Conservation (phyloP, 441 rosid genomes). For the Aquilaria agallochum region DNA sequence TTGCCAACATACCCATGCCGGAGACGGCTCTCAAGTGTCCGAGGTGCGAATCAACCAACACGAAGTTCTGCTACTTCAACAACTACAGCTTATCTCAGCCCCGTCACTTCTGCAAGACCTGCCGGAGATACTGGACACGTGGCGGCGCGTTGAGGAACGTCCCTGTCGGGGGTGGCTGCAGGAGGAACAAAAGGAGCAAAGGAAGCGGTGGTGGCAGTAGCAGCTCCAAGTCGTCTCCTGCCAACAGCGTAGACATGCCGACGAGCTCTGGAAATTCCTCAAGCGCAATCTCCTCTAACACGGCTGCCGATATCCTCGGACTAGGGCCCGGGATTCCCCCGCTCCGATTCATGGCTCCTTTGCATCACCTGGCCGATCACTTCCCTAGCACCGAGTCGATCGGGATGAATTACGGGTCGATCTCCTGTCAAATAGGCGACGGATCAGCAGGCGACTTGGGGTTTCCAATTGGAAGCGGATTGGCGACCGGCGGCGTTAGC, state of each 20-base stretch:
- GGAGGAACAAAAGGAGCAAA: slow-evolving; percentile 86
- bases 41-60: slow-evolving; percentile 89
- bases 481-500: slow-evolving; percentile 22
- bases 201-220: slow-evolving; percentile 35
- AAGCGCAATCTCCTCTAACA: slow-evolving; percentile 33
- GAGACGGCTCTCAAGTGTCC: slow-evolving; percentile 82
- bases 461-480: slow-evolving; percentile 46
- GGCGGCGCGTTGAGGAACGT: slow-evolving; percentile 90
- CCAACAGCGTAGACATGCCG: slow-evolving; percentile 35
- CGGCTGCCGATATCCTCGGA: slow-evolving; percentile 38
- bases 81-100: slow-evolving; percentile 97
- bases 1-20: slow-evolving; percentile 77
- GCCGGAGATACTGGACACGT: slow-evolving; percentile 96
- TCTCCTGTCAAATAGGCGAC: slow-evolving; percentile 19
- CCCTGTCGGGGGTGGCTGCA: slow-evolving; percentile 89
- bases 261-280: slow-evolving; percentile 35
- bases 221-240: slow-evolving; percentile 35
- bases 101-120: slow-evolving; percentile 92
- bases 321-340: slow-evolving; percentile 53
- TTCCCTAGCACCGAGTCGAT: slow-evolving; percentile 37
- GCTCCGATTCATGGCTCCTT: slow-evolving; percentile 54
- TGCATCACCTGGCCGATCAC: slow-evolving; percentile 45
- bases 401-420: slow-evolving; percentile 50
- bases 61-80: slow-evolving; percentile 96
- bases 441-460: slow-evolving; percentile 47